Evolutionary conservation across 2,329 filamentous ascomycete genomes (phyloP).

Genomic region (Pseudogymnoascus sp.): DNA sequence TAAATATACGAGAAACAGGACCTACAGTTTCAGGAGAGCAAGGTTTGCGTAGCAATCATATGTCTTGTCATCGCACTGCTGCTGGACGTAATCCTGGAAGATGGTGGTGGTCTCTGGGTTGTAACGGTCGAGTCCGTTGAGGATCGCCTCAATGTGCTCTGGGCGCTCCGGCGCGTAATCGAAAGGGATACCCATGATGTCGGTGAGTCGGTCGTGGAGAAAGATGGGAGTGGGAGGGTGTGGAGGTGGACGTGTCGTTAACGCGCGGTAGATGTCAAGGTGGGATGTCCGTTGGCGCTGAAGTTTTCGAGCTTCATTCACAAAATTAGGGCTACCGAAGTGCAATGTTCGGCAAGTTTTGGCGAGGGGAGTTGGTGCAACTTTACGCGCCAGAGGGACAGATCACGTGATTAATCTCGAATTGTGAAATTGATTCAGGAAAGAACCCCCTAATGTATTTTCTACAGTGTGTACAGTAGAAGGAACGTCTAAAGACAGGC

Average conservation of each 20-base stretch:
- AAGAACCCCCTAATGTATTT: background rate
- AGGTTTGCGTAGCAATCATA: conserved; percentile 97
- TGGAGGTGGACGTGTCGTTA: background rate
- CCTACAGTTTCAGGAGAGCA: conserved; percentile 93
- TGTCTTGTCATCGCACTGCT: conserved; percentile 91
- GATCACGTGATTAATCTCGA: background rate
- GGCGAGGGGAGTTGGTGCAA: background rate
- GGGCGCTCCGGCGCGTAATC: conserved; percentile 90
- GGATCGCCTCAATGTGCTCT: conserved; percentile 84
- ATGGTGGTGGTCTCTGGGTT: conserved; percentile 92
- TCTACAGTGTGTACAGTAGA: too few species aligned
- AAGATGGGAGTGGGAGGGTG: background rate
- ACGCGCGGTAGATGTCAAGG: conserved; percentile 8
- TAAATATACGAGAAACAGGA: conserved; percentile 27
- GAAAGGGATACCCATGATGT: conserved; percentile 41
- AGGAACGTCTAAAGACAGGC: too few species aligned
- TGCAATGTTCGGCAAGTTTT: background rate
- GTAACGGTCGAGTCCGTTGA: conserved; percentile 96
- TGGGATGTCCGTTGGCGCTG: conserved; percentile 10
- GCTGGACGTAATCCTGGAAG: conserved; percentile 89
- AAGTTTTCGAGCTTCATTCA: conserved; percentile 10
- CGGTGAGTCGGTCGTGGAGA: background rate
- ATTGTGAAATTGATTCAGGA: background rate
- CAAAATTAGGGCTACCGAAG: conserved; percentile 10
- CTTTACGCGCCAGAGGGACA: background rate